Conservation (phyloP, 768 basidiomycete genomes). For the Ephemerocybe angulata region DNA sequence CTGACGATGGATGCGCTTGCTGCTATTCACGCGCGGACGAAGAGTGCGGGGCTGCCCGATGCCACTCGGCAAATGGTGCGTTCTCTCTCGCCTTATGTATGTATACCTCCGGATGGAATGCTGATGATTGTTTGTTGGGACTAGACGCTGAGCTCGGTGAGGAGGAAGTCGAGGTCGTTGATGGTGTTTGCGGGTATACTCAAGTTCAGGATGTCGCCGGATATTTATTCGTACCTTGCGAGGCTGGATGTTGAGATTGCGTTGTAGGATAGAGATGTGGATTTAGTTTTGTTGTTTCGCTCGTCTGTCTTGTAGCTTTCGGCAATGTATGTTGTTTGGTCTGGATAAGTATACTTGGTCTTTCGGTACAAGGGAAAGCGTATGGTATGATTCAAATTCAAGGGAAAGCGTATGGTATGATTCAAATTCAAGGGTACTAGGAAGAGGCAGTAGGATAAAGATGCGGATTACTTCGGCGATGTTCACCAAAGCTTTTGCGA, state of each 20-base stretch:
- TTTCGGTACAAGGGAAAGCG: too few species aligned
- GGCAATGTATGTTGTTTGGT: too few species aligned
- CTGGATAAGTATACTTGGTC: too few species aligned
- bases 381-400: too few species aligned
- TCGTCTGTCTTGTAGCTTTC: background rate
- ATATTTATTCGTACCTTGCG: conserved; percentile 86
- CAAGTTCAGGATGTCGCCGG: conserved; percentile 85
- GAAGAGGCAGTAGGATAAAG: too few species aligned
- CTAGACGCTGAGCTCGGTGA: conserved; percentile 61
- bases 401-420: too few species aligned
- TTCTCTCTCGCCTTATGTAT: conserved; percentile 11
- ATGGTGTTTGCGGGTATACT: conserved; percentile 88
- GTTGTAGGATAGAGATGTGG: too few species aligned
- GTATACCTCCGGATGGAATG: conserved; percentile 8
- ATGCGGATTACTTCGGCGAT: conserved; percentile 14
- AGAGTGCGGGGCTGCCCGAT: conserved; percentile 68
- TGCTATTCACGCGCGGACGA: conserved; percentile 73
- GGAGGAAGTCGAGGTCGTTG: conserved; percentile 79
- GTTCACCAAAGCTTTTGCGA: background rate
- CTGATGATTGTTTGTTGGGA: conserved; percentile 13
- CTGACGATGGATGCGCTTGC: conserved; percentile 92
- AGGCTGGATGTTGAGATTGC: conserved; percentile 84
- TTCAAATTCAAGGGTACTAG: too few species aligned
- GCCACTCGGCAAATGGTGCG: conserved; percentile 72
- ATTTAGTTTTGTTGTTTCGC: too few species aligned